Percentiles rank a stretch among this genome's conserved stretches.
Conservation (phyloP, 129 eudicot species). For the Solidago caesia region DNA sequence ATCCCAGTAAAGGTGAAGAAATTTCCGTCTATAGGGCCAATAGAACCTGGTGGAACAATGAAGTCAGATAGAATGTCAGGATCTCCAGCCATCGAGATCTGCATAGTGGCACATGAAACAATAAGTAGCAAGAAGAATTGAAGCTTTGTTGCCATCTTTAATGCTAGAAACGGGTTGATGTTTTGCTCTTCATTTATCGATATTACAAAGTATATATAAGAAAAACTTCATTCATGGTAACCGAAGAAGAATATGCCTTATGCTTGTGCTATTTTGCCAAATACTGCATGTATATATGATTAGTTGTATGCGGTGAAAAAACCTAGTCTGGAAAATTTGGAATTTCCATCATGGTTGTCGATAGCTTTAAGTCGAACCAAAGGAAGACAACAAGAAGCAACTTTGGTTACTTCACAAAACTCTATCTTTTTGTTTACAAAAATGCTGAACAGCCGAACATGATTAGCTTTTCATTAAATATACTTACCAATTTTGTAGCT, state of each 20-base stretch:
- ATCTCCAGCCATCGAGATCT: constrained; percentile 18
- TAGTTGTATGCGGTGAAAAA: neutral
- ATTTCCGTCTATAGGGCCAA: constrained; percentile 11
- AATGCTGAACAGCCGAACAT: constrained; percentile 4
- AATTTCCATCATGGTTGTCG: neutral
- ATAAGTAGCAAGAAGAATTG: neutral
- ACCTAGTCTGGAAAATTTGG: neutral
- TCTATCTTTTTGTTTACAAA: neutral
- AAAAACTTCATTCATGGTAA: neutral
- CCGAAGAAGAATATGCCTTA: constrained; percentile 19
- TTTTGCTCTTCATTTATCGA: neutral
- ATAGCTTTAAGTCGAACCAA: neutral
- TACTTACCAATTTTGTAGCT: neutral
- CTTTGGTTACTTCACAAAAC: neutral
- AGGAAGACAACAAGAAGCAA: neutral
- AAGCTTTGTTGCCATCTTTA: constrained; percentile 17
- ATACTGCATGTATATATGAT: neutral
- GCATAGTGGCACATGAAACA: constrained; percentile 8
- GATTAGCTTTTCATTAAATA: neutral
- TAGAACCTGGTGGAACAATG: neutral
- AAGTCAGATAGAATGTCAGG: constrained; percentile 24
- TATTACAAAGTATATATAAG: neutral
- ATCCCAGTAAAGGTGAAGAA: constrained; percentile 28
- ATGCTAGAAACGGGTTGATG: neutral
- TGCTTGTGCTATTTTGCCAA: constrained; percentile 2